Evolutionary conservation across 805 yeast genomes (phyloP).

Genomic region (Wickerhamomyces subpelliculosus): DNA sequence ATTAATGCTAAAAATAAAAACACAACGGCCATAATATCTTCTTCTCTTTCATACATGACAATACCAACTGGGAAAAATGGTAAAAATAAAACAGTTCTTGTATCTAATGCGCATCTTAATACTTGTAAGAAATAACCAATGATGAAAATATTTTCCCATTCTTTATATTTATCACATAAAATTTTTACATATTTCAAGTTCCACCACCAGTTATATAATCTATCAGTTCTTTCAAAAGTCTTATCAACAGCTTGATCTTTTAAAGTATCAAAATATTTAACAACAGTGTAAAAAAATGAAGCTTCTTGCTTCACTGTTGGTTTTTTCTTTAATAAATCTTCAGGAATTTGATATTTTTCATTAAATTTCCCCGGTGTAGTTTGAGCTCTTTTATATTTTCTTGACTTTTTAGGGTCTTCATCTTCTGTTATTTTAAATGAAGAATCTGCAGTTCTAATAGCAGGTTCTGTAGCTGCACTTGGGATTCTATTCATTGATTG

Average conservation of each 20-base stretch:
- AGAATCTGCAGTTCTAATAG: neutral
- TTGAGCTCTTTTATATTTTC: slow-evolving; percentile 8
- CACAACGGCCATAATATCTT: slow-evolving; percentile 16
- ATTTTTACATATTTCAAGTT: slow-evolving; percentile 3
- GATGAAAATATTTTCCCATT: slow-evolving; percentile 9
- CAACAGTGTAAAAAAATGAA: slow-evolving; percentile 11
- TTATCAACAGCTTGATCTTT: slow-evolving; percentile 13
- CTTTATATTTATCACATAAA: slow-evolving; percentile 4
- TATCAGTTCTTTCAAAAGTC: slow-evolving; percentile 9
- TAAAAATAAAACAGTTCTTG: slow-evolving; percentile 12
- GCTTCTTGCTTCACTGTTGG: slow-evolving; percentile 16
- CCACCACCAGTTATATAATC: slow-evolving; percentile 11
- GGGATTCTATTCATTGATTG: neutral
- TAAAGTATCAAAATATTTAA: slow-evolving; percentile 9
- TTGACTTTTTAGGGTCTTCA: slow-evolving; percentile 7
- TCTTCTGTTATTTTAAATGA: neutral
- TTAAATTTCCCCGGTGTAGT: slow-evolving; percentile 7
- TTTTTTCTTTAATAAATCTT: slow-evolving; percentile 2
- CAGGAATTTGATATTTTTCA: slow-evolving; percentile 7
- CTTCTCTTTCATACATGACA: slow-evolving; percentile 8
- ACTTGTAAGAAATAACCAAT: slow-evolving; percentile 13
- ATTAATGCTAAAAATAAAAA: slow-evolving; percentile 15
- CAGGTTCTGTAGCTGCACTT: slow-evolving; percentile 11
- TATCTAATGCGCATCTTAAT: slow-evolving; percentile 10
- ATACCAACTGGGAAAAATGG: slow-evolving; percentile 19